phyloP scores from a whole-genome alignment of 768 basidiomycete genomes.

The Baorangia bicolor region DNA sequence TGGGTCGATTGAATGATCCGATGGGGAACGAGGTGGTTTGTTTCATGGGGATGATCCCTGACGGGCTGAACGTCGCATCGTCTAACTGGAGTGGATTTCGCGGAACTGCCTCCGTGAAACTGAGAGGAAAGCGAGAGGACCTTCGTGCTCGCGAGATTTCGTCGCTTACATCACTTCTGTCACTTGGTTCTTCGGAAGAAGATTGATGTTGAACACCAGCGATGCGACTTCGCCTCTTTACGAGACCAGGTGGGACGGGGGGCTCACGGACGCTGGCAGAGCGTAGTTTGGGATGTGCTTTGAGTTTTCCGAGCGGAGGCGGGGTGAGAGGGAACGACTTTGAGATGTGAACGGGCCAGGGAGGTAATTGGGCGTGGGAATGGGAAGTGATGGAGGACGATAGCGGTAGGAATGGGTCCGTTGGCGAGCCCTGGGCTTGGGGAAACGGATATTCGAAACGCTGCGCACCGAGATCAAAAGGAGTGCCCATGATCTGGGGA shows the following conservation, averaged over 20 bases:
- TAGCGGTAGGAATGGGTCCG: conserved; percentile 25
- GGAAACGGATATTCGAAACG: conserved; percentile 36
- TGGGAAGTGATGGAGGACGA: conserved; percentile 22
- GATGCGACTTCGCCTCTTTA: conserved; percentile 28
- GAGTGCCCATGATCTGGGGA: conserved; percentile 33
- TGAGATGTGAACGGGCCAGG: conserved; percentile 28
- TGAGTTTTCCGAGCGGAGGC: conserved; percentile 29
- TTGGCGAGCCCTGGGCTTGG: conserved; percentile 29
- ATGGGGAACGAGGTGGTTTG: conserved; percentile 11
- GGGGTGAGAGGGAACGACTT: conserved; percentile 32
- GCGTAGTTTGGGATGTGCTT: conserved; percentile 32
- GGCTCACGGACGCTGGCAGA: conserved; percentile 28
- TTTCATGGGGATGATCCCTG: conserved; percentile 5
- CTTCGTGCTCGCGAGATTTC: conserved; percentile 7
- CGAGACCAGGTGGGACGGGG: conserved; percentile 32
- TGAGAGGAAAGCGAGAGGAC: conserved; percentile 3
- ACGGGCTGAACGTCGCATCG: not conserved
- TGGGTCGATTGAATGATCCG: conserved; percentile 4
- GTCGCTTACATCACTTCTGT: conserved; percentile 28
- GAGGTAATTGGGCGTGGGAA: conserved; percentile 24
- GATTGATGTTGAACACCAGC: conserved; percentile 23
- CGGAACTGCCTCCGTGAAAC: not conserved
- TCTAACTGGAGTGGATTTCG: conserved; percentile 1
- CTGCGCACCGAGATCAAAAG: conserved; percentile 33
- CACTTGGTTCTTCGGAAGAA: conserved; percentile 30